Conservation (phyloP, 2,329 filamentous ascomycete genomes). For the Colletotrichum chlorophyti region DNA sequence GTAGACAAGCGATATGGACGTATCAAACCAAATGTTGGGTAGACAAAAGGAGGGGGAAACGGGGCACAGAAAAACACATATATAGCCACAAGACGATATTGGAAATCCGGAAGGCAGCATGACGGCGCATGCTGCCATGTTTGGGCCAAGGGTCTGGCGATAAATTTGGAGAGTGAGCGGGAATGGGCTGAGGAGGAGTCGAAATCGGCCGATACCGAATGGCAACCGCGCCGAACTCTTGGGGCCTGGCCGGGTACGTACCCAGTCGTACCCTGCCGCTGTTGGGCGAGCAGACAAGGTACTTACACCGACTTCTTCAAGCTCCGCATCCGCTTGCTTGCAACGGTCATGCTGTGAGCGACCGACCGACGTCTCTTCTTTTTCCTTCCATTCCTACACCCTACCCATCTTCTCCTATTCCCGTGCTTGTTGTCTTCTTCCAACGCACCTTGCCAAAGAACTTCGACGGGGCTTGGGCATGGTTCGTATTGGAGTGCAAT, state of each 20-base stretch:
- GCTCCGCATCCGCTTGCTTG: conserved; percentile 16
- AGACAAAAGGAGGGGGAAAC: conserved; percentile 15
- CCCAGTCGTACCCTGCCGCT: conserved; percentile 7
- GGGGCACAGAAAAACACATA: conserved; percentile 21
- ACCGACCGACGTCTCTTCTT: background rate
- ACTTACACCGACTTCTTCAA: conserved; percentile 27
- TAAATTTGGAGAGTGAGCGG: conserved; percentile 42
- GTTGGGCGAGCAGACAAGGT: conserved; percentile 2
- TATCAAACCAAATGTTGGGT: conserved; percentile 17
- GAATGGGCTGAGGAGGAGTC: conserved; percentile 43
- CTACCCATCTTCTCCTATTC: background rate
- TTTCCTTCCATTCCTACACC: background rate
- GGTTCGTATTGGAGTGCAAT: too few species aligned
- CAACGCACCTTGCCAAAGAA: background rate
- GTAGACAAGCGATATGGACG: conserved; percentile 8
- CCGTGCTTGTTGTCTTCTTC: background rate
- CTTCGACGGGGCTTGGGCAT: background rate
- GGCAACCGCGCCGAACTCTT: conserved; percentile 21
- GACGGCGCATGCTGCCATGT: conserved; percentile 29
- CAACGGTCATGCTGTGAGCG: conserved; percentile 7
- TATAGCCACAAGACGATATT: conserved; percentile 27
- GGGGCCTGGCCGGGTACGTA: conserved; percentile 21
- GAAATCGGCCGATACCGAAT: conserved; percentile 43
- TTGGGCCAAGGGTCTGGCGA: conserved; percentile 38
- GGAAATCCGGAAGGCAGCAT: conserved; percentile 28